Percentiles rank a stretch among this genome's conserved stretches.
Evolutionary conservation across 768 basidiomycete species (phyloP).

Genomic region (Hypholoma fasciculare): DNA sequence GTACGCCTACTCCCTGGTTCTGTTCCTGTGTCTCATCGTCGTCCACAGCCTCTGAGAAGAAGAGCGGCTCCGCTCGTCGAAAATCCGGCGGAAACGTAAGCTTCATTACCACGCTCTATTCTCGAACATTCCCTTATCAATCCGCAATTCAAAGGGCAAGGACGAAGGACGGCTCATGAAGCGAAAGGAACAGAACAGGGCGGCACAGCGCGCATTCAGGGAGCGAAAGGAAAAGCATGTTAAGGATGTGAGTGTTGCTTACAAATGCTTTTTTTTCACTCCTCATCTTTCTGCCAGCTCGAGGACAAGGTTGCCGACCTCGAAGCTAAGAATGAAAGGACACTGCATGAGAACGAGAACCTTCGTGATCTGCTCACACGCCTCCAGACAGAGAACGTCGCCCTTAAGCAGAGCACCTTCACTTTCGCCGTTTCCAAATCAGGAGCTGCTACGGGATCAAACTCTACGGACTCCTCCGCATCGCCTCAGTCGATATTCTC

Average conservation of each 20-base stretch:
- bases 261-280: conserved; percentile 5
- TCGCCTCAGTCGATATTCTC: conserved; percentile 16
- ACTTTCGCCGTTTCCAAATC: conserved; percentile 74
- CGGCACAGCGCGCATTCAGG: conserved; percentile 95
- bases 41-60: conserved; percentile 22
- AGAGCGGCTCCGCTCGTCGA: conserved; percentile 26
- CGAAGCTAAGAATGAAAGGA: conserved; percentile 76
- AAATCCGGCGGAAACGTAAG: conserved; percentile 27
- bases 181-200: conserved; percentile 96
- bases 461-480: conserved; percentile 13
- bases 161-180: conserved; percentile 80
- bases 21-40: background rate
- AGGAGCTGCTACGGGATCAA: conserved; percentile 12
- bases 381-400: conserved; percentile 84
- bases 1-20: conserved; percentile 34
- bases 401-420: conserved; percentile 79
- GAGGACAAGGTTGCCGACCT: conserved; percentile 90
- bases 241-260: conserved; percentile 73
- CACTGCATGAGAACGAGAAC: conserved; percentile 82
- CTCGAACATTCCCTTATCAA: background rate
- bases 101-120: conserved; percentile 1
- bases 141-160: conserved; percentile 34
- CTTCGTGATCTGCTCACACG: conserved; percentile 82
- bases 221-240: conserved; percentile 98
- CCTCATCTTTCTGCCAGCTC: conserved; percentile 48